Base-by-base conservation (phyloP, 2,329 filamentous ascomycete genomes). In the Alternaria angustiovoidea region DNA sequence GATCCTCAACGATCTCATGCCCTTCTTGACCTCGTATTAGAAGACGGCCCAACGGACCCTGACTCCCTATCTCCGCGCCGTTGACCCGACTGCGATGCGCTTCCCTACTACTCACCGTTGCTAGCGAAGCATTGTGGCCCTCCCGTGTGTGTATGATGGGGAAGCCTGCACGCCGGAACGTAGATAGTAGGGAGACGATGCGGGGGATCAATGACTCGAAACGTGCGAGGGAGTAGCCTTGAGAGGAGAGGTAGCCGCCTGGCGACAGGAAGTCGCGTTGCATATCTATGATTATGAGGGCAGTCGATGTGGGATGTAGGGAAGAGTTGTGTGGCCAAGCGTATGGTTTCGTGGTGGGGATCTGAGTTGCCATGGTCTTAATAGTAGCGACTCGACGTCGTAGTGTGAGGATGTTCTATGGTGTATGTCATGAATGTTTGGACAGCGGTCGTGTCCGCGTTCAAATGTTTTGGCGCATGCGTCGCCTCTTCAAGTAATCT, bases 1-100 rank as follows among this genome's bases (percentile, higher is more conserved):
- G 72, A 65, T 88, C 86, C 7, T 81, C 75, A 18, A 88, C 81
- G 30, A 83, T 87, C 47, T 85, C 86, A 67, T 88, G 86, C 1
- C 87, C 87, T 36, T 36, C 12, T 5, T 36, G 32, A 36, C 32
- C 32, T 6, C 32, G 32, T 24, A 89, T 78, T 4, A 89, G 75
- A 2, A 88, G 80, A n/a, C 84, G 82, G 1, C 87, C 87, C 44
- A 88, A 72, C 1, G 86, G 86, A 0, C 87, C 86, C 14, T 62
- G 74, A 11, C 82, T 81, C 4, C 81, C 83, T 46, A 88, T 87
- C 0, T 83, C 83, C n/a, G 85, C 70, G 1, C 70, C 66, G 24
- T 86, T 86, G 57, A 87, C 84, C 12, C 78, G 78, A 41, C 83
- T 86, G 4, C 87, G 82, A 51, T 81, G 83, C 2, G 72, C 72